A percentile compares a stretch with the other conserved stretches of the same genome.
phyloP scores from a whole-genome alignment of 192 early-diverging fungal species.

The Paraglomus occultum region DNA sequence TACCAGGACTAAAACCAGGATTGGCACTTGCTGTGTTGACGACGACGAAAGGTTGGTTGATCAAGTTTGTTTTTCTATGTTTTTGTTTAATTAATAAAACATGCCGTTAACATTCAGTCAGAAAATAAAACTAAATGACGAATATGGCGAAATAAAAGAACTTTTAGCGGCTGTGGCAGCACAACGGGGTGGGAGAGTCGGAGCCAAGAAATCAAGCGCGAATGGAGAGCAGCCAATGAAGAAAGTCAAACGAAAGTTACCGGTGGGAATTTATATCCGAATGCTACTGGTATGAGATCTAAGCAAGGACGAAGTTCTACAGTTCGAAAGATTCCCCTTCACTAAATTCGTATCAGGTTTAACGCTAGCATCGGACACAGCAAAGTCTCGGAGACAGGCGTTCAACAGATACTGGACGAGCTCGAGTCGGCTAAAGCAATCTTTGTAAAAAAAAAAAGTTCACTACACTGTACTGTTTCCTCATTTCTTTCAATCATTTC shows the following conservation, averaged over 20 bases:
- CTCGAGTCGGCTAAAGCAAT: slow-evolving; percentile 13
- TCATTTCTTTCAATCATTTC: too few relatives aligned
- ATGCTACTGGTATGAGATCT: neutral
- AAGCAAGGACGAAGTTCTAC: too few relatives aligned
- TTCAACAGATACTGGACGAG: slow-evolving; percentile 14
- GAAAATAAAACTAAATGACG: slow-evolving; percentile 13
- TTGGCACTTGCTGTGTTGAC: neutral
- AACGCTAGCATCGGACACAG: slow-evolving; percentile 5
- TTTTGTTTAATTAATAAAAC: neutral
- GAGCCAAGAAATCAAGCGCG: neutral
- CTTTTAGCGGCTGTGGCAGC: slow-evolving; percentile 14
- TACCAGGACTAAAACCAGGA: neutral
- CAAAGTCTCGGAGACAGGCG: slow-evolving; percentile 12
- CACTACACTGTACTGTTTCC: neutral
- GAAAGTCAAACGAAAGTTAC: neutral
- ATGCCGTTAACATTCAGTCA: neutral
- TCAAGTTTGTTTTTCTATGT: neutral
- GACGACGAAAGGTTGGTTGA: slow-evolving; percentile 27
- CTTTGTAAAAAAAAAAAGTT: slow-evolving; percentile 9
- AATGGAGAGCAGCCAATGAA: neutral
- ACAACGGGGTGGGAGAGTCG: neutral
- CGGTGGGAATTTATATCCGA: slow-evolving; percentile 18
- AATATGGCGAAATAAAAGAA: slow-evolving; percentile 23
- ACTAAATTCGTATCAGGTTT: neutral
- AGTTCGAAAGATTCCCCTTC: too few relatives aligned